Conservation (phyloP, 2,329 filamentous ascomycete species). For the Paraconiothyrium brasiliense region DNA sequence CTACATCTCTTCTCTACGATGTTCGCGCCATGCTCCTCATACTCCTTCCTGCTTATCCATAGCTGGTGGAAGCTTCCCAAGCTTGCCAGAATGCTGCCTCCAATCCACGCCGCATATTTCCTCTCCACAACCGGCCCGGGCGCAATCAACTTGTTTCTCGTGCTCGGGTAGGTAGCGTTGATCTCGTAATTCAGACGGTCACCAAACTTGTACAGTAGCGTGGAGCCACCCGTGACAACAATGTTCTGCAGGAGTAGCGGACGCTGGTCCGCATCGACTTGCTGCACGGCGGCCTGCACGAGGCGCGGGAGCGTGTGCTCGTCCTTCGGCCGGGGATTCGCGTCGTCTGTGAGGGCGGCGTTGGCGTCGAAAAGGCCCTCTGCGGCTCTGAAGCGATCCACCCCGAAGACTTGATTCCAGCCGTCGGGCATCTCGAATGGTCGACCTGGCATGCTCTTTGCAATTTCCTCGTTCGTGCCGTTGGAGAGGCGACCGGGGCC, state of each 20-base stretch:
- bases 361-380: constrained; percentile 93
- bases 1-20: constrained; percentile 98
- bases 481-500: constrained; percentile 74
- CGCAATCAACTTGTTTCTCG: constrained; percentile 87
- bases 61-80: constrained; percentile 98
- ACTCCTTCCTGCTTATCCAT: constrained; percentile 98
- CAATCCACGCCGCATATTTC: constrained; percentile 94
- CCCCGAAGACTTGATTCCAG: constrained; percentile 92
- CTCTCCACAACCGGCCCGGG: constrained; percentile 87
- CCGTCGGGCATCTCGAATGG: constrained; percentile 98
- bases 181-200: constrained; percentile 90
- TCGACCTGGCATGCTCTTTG: constrained; percentile 76
- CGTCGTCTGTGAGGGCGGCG: constrained; percentile 68
- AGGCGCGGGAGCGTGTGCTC: constrained; percentile 85
- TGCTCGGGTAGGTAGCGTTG: constrained; percentile 80
- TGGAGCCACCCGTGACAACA: constrained; percentile 89
- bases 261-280: constrained; percentile 88
- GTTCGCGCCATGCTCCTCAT: constrained; percentile 89
- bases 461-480: constrained; percentile 75
- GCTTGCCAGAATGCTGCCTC: constrained; percentile 93
- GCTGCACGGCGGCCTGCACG: constrained; percentile 78
- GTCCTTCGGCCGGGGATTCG: constrained; percentile 67
- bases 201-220: constrained; percentile 88
- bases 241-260: constrained; percentile 86
- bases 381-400: constrained; percentile 83